Evolutionary conservation across 768 basidiomycete genomes (phyloP).

Genomic region (Naganishia onofrii): DNA sequence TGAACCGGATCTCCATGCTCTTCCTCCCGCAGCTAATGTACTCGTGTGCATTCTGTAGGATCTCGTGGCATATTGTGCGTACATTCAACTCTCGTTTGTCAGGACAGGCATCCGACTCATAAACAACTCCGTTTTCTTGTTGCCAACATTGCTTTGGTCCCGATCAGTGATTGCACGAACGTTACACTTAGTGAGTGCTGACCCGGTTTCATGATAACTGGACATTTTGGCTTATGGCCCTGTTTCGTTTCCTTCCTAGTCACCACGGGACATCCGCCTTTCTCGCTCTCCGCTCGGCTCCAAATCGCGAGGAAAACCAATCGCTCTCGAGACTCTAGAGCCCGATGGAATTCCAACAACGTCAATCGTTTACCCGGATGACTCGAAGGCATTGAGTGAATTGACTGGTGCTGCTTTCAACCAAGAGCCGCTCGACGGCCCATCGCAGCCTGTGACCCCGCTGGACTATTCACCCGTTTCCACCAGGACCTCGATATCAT

Average conservation of each 20-base stretch:
- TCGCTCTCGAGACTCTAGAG: too few relatives aligned
- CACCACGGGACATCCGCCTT: conserved; percentile 18
- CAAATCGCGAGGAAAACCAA: neutral
- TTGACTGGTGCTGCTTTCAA: neutral
- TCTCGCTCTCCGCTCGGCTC: conserved; percentile 3
- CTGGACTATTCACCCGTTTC: neutral
- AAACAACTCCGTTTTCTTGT: neutral
- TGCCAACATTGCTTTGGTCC: neutral
- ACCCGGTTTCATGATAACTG: neutral
- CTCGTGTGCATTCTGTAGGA: neutral
- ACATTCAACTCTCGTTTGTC: neutral
- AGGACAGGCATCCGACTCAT: neutral
- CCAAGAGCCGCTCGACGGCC: neutral
- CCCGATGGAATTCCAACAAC: neutral
- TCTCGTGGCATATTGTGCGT: conserved; percentile 24
- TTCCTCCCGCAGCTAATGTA: neutral
- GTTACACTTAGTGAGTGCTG: conserved; percentile 7
- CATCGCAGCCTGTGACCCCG: neutral
- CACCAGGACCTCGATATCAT: conserved; percentile 8
- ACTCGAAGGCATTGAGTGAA: neutral
- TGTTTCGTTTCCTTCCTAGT: neutral
- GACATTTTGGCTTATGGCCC: neutral
- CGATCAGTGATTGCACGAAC: conserved; percentile 23
- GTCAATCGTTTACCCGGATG: neutral
- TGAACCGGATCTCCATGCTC: neutral